phyloP scores from a whole-genome alignment of 148 eudicot genomes.

The Dysphania ambrosioides region DNA sequence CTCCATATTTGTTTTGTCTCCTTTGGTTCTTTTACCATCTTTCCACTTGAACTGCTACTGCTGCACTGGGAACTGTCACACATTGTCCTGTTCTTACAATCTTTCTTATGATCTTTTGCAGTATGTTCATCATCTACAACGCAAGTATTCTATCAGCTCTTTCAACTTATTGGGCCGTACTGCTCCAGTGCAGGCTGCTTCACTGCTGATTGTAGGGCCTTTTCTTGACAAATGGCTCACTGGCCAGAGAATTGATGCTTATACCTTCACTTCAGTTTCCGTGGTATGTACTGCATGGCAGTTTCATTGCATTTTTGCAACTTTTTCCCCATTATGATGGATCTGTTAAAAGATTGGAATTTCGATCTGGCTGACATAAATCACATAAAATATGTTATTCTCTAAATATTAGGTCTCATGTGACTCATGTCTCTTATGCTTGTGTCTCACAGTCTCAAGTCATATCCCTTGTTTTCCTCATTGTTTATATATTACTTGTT shows the following conservation, averaged over 20 bases:
- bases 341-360: neutral
- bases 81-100: neutral
- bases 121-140: constrained; percentile 51
- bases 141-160: constrained; percentile 42
- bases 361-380: neutral
- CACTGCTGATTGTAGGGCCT: constrained; percentile 44
- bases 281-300: constrained; percentile 30
- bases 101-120: constrained; percentile 19
- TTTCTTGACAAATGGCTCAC: constrained; percentile 44
- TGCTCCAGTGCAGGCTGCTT: constrained; percentile 48
- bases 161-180: constrained; percentile 48
- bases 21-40: neutral
- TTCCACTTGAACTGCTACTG: neutral
- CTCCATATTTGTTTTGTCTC: neutral
- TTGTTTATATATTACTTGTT: no score
- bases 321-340: neutral
- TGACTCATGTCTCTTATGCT: neutral
- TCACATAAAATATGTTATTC: no score
- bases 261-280: constrained; percentile 29
- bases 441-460: neutral
- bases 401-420: neutral
- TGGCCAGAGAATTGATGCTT: constrained; percentile 33
- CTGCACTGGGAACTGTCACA: neutral
- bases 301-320: neutral
- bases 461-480: neutral